phyloP scores from a whole-genome alignment of 495 filamentous ascomycete genomes.

The Penicillium coprophilum region DNA sequence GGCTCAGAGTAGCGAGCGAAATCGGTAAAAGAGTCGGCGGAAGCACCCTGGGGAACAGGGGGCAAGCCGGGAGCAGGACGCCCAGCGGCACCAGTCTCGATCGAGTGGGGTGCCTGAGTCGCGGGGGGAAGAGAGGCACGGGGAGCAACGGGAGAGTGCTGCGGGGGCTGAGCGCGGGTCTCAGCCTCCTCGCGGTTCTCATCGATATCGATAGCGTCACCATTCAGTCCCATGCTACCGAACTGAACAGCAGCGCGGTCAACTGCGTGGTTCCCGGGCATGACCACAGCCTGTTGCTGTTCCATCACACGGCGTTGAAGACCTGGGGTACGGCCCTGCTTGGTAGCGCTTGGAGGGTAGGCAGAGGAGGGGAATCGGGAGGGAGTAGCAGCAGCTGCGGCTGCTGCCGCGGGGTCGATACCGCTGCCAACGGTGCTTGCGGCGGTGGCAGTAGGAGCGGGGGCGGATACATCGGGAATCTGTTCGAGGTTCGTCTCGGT shows the following conservation, averaged over 20 bases:
- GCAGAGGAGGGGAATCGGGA: slow-evolving; percentile 61
- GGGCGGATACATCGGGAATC: slow-evolving; percentile 73
- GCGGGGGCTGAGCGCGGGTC: slow-evolving; percentile 89
- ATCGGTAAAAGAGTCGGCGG: slow-evolving; percentile 54
- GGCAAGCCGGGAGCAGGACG: slow-evolving; percentile 70
- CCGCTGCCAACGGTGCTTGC: slow-evolving; percentile 90
- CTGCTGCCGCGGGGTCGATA: slow-evolving; percentile 61
- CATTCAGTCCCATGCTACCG: slow-evolving; percentile 90
- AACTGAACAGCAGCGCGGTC: slow-evolving; percentile 96
- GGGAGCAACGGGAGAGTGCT: slow-evolving; percentile 91
- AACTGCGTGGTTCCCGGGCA: slow-evolving; percentile 97
- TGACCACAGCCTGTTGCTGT: slow-evolving; percentile 95
- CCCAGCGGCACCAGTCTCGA: slow-evolving; percentile 60
- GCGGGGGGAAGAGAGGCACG: slow-evolving; percentile 86
- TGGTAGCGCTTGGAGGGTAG: slow-evolving; percentile 71
- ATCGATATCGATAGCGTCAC: slow-evolving; percentile 76
- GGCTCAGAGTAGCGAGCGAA: slow-evolving; percentile 69
- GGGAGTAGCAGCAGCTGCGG: slow-evolving; percentile 54
- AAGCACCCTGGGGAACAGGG: slow-evolving; percentile 58
- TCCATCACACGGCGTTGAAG: slow-evolving; percentile 83
- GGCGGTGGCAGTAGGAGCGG: slow-evolving; percentile 73
- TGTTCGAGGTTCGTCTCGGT: slow-evolving; percentile 91
- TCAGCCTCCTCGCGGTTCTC: slow-evolving; percentile 93
- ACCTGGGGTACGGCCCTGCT: slow-evolving; percentile 75
- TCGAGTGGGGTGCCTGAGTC: slow-evolving; percentile 38